Percentiles rank a stretch among this genome's conserved stretches.
Conservation (phyloP, 2,329 filamentous ascomycete genomes). For the Colletotrichum liaoningense region DNA sequence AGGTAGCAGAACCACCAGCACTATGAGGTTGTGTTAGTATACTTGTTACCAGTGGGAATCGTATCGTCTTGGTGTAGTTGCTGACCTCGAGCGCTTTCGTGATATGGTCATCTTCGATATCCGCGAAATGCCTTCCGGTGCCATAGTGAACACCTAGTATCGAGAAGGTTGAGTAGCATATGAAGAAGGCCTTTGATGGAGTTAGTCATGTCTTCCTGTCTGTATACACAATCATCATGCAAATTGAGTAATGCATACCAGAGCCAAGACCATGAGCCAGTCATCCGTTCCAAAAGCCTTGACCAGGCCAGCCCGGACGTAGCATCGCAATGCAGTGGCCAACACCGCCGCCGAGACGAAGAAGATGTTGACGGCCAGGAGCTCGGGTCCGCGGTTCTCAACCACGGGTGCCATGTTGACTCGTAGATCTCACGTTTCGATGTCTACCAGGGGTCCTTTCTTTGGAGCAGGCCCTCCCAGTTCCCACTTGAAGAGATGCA, state of each 20-base stretch:
- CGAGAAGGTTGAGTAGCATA: constrained; percentile 48
- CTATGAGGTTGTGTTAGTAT: constrained; percentile 32
- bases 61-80: not conserved
- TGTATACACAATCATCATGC: not conserved
- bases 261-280: constrained; percentile 50
- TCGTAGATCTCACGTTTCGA: not conserved
- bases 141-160: constrained; percentile 51
- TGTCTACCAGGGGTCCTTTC: constrained; percentile 11
- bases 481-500: constrained; percentile 7
- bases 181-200: constrained; percentile 45
- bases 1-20: constrained; percentile 53
- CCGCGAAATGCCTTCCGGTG: constrained; percentile 50
- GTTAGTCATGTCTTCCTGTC: not conserved
- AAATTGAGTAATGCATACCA: constrained; percentile 40
- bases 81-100: constrained; percentile 49
- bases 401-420: constrained; percentile 20
- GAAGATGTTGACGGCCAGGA: constrained; percentile 46
- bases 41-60: not conserved
- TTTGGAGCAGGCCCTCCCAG: constrained; percentile 15
- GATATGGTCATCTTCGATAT: constrained; percentile 43
- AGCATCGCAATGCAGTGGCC: constrained; percentile 46
- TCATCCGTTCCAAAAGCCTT: constrained; percentile 54
- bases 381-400: constrained; percentile 47
- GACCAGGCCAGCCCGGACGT: constrained; percentile 47
- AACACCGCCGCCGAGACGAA: constrained; percentile 43